phyloP scores from a whole-genome alignment of 2,329 filamentous ascomycete species.

The Periconia macrospinosa region DNA sequence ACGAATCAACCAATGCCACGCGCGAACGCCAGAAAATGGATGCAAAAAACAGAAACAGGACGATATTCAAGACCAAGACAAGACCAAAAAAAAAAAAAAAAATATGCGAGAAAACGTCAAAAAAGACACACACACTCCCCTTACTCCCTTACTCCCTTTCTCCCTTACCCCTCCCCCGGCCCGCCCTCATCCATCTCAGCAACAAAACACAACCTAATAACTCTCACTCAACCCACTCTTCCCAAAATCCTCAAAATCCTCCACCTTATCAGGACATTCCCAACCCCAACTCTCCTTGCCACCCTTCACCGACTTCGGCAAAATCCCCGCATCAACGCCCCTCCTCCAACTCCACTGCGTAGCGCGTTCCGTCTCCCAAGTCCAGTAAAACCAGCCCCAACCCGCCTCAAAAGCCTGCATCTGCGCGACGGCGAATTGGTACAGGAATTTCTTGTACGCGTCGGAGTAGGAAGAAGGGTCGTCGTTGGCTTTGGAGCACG shows the following conservation, averaged over 20 bases:
- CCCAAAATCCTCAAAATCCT: constrained; percentile 44
- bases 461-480: constrained; percentile 67
- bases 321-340: constrained; percentile 73
- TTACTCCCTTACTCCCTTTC: too few species aligned
- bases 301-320: constrained; percentile 61
- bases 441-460: constrained; percentile 81
- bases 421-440: constrained; percentile 91
- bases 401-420: constrained; percentile 92
- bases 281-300: constrained; percentile 34
- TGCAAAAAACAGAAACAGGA: too few species aligned
- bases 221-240: constrained; percentile 47
- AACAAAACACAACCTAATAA: too few species aligned
- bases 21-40: too few species aligned
- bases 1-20: too few species aligned
- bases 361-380: constrained; percentile 86
- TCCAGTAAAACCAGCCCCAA: constrained; percentile 99
- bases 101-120: too few species aligned
- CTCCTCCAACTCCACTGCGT: constrained; percentile 91
- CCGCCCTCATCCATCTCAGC: too few species aligned
- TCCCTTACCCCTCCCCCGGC: too few species aligned
- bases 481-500: constrained; percentile 75
- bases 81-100: too few species aligned
- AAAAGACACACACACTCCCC: too few species aligned
- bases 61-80: too few species aligned
- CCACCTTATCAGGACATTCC: constrained; percentile 39